Conservation (phyloP, 257 asterid species). For the Jasminum sambac region DNA sequence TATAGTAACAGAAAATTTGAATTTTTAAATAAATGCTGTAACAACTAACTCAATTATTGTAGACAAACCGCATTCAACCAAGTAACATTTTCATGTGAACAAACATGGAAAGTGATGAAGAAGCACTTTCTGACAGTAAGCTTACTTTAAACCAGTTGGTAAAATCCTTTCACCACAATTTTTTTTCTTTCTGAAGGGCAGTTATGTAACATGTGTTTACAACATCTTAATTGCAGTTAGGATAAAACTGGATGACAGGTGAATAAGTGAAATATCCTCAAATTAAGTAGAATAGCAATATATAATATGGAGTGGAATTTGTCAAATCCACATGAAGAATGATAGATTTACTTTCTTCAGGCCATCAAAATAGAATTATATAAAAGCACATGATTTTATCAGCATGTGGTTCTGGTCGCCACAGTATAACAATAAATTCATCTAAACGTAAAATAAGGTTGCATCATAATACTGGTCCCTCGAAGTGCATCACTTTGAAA, state of each 20-base stretch:
- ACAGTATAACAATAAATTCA: background rate
- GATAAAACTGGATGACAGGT: background rate
- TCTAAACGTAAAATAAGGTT: background rate
- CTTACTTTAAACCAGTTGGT: slow-evolving; percentile 14
- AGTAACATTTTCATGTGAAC: slow-evolving; percentile 14
- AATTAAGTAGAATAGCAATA: background rate
- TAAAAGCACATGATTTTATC: background rate
- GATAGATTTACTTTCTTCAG: background rate
- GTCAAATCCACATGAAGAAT: background rate
- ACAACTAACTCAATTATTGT: slow-evolving; percentile 17
- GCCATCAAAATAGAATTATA: background rate
- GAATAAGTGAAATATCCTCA: background rate
- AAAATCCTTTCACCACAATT: background rate
- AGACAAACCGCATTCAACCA: slow-evolving; percentile 13
- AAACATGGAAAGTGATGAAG: slow-evolving; percentile 3
- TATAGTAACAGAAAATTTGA: slow-evolving; percentile 30
- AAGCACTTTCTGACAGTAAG: slow-evolving; percentile 11
- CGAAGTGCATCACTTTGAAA: background rate
- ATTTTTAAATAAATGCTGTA: slow-evolving; percentile 12
- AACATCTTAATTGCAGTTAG: background rate
- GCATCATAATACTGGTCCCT: background rate
- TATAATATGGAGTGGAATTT: background rate
- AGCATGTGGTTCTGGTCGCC: background rate
- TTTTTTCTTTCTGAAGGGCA: background rate
- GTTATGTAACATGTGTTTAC: background rate